Evolutionary conservation across 768 basidiomycete genomes (phyloP).

Genomic region (Auriscalpium microsporum): DNA sequence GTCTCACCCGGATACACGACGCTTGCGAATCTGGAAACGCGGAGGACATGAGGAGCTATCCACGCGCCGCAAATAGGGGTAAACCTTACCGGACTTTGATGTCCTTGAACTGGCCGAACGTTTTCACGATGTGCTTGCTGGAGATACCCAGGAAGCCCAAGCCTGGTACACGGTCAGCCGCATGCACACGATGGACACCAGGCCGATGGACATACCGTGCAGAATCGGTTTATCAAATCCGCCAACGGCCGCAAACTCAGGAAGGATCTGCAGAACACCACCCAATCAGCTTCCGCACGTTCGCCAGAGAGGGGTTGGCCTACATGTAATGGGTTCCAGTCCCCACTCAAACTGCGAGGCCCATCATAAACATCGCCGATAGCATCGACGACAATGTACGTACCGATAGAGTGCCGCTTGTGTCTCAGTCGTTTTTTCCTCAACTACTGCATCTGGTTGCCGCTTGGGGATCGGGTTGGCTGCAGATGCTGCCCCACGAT

Average conservation of each 20-base stretch:
- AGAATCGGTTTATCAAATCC: constrained; percentile 89
- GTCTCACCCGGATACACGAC: constrained; percentile 95
- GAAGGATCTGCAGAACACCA: constrained; percentile 55
- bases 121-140: constrained; percentile 85
- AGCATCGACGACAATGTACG: constrained; percentile 12
- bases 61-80: background rate
- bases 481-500: constrained; percentile 85
- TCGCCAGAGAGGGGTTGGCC: constrained; percentile 17
- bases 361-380: background rate
- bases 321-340: constrained; percentile 86
- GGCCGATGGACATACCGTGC: constrained; percentile 37
- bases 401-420: constrained; percentile 94
- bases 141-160: constrained; percentile 90
- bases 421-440: constrained; percentile 74
- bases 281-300: background rate
- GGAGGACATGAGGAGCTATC: constrained; percentile 2
- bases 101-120: constrained; percentile 78
- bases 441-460: constrained; percentile 73
- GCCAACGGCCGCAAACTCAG: constrained; percentile 90
- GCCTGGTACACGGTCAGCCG: constrained; percentile 28
- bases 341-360: constrained; percentile 70
- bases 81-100: constrained; percentile 83
- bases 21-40: constrained; percentile 63
- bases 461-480: constrained; percentile 75
- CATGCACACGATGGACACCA: background rate